Base-by-base conservation (phyloP, 139 green algal species). In the Closterium sp. region DNA sequence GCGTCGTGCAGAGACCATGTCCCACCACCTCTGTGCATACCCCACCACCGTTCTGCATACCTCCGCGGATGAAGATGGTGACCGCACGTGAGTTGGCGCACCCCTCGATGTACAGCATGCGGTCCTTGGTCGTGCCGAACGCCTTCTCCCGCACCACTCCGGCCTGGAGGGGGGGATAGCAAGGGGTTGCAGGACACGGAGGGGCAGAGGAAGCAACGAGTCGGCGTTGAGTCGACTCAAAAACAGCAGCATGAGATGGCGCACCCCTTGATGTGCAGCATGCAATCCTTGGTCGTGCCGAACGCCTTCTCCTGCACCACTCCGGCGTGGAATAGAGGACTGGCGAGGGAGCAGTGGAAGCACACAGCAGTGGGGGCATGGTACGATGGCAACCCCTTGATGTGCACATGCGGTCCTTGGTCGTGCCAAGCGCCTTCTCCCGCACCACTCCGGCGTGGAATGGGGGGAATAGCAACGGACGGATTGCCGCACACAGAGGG, bases 71-170 rank as follows among this genome's bases (percentile, higher is more conserved):
- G 94, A 99, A 99, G 91, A 99, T 97, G 88, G 98, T 99, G 69
- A 99, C 97, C 0, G 98, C 97, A 84, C 96, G 97, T 31, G 95
- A 95, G 93, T 99, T 98, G 90, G 96, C 96, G 92, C 97, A 99
- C 90, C 97, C 97, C 95, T 99, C 98, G n/a, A 99, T 96, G 30
- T 98, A 95, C 91, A 99, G 95, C 97, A 98, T 98, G 91, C 96
- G 96, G 94, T 99, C 98, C 93, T 98, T 98, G 36, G 98, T 99
- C 19, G 98, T 99, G 85, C 98, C 98, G 92, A 99, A 99, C 33
- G 93, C 89, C 30, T 97, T 92, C 95, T 98, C 95, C 88, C 95
- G 95, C 38, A 98, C 97, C 87, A 92, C 94, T 34, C 96, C 96
- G 6, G 98, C 97, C 91, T 94, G 93, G 33, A 43, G 19, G 19